Percentiles rank a stretch among this genome's conserved stretches.
Conservation (phyloP, 257 asterid species). For the Solanum etuberosum region DNA sequence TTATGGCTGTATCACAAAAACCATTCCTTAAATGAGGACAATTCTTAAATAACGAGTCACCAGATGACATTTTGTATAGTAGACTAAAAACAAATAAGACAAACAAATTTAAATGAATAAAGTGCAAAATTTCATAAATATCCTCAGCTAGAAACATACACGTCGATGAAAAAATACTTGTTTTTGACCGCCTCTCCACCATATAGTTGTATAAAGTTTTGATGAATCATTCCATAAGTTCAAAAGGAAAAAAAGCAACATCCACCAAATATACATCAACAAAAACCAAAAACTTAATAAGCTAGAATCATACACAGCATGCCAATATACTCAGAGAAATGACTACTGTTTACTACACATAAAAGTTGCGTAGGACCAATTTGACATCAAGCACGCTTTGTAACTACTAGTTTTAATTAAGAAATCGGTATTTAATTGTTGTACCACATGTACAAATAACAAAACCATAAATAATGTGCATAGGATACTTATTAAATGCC, state of each 20-base stretch:
- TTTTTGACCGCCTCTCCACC: neutral
- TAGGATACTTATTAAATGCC: neutral
- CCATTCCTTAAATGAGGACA: neutral
- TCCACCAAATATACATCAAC: neutral
- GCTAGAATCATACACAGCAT: neutral
- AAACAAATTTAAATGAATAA: too few relatives aligned
- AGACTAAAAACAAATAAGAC: too few relatives aligned
- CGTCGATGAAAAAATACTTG: fast-evolving
- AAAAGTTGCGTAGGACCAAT: neutral
- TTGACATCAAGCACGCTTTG: neutral
- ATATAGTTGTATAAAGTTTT: neutral
- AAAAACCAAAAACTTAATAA: neutral
- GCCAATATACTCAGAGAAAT: neutral
- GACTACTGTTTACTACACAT: neutral
- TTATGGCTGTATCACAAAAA: neutral
- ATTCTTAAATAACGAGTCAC: neutral
- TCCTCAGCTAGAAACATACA: too few relatives aligned
- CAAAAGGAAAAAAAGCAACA: neutral
- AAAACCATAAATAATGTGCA: neutral
- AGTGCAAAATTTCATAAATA: too few relatives aligned
- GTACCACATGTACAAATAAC: neutral
- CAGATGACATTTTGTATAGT: neutral
- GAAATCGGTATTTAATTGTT: neutral
- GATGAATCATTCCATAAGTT: neutral
- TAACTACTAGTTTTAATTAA: neutral